Conservation (phyloP, 23 red algal genomes). For the Gracilaria caudata region DNA sequence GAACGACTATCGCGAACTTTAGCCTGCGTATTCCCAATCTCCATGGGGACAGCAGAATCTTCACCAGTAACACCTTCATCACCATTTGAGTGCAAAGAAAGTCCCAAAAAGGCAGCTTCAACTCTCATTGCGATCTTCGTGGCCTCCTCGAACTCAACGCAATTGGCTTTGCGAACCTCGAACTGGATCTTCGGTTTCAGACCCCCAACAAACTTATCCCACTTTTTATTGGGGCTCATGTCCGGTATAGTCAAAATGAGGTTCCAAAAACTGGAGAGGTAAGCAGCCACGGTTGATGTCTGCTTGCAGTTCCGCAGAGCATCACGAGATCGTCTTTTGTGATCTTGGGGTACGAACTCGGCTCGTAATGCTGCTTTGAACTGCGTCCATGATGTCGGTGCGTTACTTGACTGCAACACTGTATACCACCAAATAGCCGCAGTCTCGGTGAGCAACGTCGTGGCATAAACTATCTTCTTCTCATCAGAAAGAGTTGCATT, state of each 20-base stretch:
- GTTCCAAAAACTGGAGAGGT: slow-evolving; percentile 21
- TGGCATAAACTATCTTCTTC: neutral
- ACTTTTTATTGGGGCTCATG: neutral
- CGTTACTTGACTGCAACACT: neutral
- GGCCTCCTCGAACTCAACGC: slow-evolving; percentile 1
- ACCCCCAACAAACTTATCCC: slow-evolving; percentile 1
- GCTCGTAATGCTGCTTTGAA: neutral
- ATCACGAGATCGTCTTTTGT: slow-evolving; percentile 8
- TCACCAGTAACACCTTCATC: no score
- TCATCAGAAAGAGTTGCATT: neutral
- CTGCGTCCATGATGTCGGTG: neutral
- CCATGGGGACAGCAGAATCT: neutral
- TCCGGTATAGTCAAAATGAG: slow-evolving; percentile 30
- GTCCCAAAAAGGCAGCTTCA: neutral
- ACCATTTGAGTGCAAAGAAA: neutral
- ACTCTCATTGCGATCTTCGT: slow-evolving; percentile 15
- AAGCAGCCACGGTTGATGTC: neutral
- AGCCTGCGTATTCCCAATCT: slow-evolving; percentile 20
- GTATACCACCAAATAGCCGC: slow-evolving; percentile 9
- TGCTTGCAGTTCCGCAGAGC: neutral
- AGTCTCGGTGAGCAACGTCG: neutral
- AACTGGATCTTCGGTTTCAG: slow-evolving; percentile 13
- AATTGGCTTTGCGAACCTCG: slow-evolving; percentile 19
- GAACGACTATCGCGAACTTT: neutral
- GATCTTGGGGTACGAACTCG: slow-evolving; percentile 20